Evolutionary conservation across 108 stramenopile species (phyloP).

Genomic region (Nannochloropsis salina): DNA sequence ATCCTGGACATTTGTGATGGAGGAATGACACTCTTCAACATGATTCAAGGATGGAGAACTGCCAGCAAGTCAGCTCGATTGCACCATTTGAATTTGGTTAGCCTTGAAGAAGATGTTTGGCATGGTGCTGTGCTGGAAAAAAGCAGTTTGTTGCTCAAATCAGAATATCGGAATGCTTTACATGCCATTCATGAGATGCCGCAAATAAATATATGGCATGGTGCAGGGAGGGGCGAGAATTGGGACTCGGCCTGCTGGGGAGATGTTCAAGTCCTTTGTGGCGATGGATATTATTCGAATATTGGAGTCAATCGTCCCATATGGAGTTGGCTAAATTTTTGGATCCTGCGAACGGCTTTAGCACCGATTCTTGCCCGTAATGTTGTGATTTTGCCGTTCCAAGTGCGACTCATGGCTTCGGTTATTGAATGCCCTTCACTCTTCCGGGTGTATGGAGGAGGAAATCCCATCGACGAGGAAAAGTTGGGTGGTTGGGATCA

Average conservation of each 20-base stretch:
- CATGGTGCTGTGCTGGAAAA: background rate
- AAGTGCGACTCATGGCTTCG: background rate
- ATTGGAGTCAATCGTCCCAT: background rate
- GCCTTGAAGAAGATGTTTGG: background rate
- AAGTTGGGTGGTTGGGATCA: conserved; percentile 1
- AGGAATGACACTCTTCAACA: background rate
- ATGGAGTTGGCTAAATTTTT: conserved; percentile 10
- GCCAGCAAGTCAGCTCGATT: background rate
- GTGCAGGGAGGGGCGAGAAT: background rate
- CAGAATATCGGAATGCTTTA: too few relatives aligned
- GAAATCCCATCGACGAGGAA: background rate
- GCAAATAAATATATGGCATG: background rate
- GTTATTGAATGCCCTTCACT: conserved; percentile 5
- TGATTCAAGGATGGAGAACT: background rate
- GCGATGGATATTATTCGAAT: background rate
- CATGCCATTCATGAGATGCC: too few relatives aligned
- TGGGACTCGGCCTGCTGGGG: background rate
- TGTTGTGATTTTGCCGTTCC: background rate
- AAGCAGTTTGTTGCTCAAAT: background rate
- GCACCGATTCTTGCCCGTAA: background rate
- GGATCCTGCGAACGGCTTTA: conserved; percentile 5
- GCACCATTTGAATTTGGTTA: background rate
- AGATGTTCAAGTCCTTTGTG: background rate
- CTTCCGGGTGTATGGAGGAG: background rate
- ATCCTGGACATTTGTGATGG: conserved; percentile 20